A percentile compares a stretch with the other conserved stretches of the same genome.
phyloP scores from a whole-genome alignment of 2,329 filamentous ascomycete species.

The Thielaviopsis punctulata region DNA sequence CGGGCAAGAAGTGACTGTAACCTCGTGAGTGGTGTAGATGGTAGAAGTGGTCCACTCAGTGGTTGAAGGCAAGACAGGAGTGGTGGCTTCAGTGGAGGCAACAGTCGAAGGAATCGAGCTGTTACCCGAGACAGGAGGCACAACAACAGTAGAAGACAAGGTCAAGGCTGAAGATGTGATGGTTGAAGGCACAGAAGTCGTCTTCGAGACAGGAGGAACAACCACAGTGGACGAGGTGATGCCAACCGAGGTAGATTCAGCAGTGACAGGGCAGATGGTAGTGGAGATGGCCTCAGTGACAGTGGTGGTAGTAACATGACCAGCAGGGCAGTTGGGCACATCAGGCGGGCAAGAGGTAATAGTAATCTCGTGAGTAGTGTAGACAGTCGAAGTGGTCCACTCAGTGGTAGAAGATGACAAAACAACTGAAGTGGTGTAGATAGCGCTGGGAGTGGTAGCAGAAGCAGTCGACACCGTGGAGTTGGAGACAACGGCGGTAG shows the following conservation, averaged over 20 bases:
- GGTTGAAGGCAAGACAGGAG: not conserved
- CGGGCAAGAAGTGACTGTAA: constrained; percentile 14
- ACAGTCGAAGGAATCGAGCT: too few relatives aligned
- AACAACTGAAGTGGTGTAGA: not conserved
- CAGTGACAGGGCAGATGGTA: constrained; percentile 25
- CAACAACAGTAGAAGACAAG: too few relatives aligned
- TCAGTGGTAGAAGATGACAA: not conserved
- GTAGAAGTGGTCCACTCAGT: constrained; percentile 16
- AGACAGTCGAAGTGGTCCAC: constrained; percentile 14
- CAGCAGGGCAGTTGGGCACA: constrained; percentile 23
- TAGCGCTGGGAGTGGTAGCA: not conserved
- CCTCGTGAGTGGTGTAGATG: constrained; percentile 17
- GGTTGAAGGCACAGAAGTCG: too few relatives aligned
- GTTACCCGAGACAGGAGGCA: too few relatives aligned
- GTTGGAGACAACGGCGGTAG: not conserved
- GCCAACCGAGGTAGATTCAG: too few relatives aligned
- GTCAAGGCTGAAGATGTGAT: too few relatives aligned
- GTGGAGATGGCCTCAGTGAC: constrained; percentile 26
- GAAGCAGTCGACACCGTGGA: not conserved
- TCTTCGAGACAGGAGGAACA: too few relatives aligned
- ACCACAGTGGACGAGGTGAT: too few relatives aligned
- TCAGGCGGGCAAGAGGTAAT: constrained; percentile 36
- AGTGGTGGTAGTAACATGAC: constrained; percentile 22
- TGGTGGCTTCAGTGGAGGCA: not conserved
- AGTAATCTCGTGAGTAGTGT: constrained; percentile 29